Percentiles rank a stretch among this genome's conserved stretches.
These are phyloP conservation scores for Xylaria grammica DNA, from an alignment of 495 filamentous ascomycete genomes.

Conservation along the genomic window DNA sequence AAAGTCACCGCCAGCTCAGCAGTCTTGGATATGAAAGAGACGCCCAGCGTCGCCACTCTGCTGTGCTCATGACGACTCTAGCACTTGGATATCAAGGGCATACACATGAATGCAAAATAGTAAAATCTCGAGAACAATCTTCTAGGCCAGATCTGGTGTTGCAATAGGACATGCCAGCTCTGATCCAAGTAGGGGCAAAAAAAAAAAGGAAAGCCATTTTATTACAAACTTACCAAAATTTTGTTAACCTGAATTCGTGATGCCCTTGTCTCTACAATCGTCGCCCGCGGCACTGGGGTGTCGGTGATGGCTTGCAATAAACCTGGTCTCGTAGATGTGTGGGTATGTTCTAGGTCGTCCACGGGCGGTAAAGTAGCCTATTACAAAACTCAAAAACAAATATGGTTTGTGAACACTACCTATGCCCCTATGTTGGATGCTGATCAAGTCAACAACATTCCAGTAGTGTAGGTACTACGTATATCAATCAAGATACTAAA, in stretches of 20 bases:
- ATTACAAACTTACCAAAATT: not conserved
- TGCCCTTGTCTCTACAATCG: not conserved
- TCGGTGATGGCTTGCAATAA: not conserved
- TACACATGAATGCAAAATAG: constrained; percentile 4
- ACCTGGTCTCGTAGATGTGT: not conserved
- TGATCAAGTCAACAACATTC: constrained; percentile 3
- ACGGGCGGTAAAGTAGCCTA: too few relatives aligned
- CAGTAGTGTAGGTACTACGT: not conserved
- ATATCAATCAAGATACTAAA: too few relatives aligned
- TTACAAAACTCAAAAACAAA: too few relatives aligned
- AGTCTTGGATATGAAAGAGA: constrained; percentile 33
- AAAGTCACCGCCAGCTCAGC: constrained; percentile 34
- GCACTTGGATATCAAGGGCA: not conserved
- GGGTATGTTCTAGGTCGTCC: not conserved
- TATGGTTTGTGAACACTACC: too few relatives aligned
- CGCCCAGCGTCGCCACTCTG: constrained; percentile 10
- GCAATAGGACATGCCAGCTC: not conserved
- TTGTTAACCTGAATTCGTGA: not conserved
- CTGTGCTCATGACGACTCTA: constrained; percentile 15
- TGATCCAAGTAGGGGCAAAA: constrained; percentile 3
- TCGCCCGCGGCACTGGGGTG: not conserved
- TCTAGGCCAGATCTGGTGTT: not conserved
- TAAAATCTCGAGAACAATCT: constrained; percentile 23
- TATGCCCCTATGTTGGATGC: too few relatives aligned
- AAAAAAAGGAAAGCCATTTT: constrained; percentile 12